A percentile compares a stretch with the other conserved stretches of the same genome.
phyloP scores from a whole-genome alignment of 441 rosid genomes.

The Euphorbia celastroides region DNA sequence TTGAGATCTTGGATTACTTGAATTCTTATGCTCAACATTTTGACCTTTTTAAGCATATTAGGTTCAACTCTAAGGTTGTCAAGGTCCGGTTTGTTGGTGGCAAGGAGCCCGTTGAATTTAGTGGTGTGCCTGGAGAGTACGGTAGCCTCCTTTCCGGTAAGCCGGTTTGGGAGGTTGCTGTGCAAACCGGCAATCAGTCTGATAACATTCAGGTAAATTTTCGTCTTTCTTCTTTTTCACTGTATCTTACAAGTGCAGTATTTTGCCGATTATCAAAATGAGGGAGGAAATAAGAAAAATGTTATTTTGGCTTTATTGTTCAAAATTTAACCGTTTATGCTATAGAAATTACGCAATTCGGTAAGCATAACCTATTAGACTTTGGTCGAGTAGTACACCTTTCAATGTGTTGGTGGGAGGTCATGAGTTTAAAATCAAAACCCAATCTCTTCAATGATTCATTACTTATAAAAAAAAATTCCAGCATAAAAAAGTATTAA shows the following conservation, averaged over 20 bases:
- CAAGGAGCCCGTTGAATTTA: constrained; percentile 14
- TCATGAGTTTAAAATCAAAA: too few relatives aligned
- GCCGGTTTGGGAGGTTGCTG: constrained; percentile 79
- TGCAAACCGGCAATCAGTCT: constrained; percentile 35
- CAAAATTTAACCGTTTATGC: background rate
- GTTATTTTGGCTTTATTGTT: background rate
- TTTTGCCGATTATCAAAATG: too few relatives aligned
- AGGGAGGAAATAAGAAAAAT: too few relatives aligned
- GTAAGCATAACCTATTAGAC: too few relatives aligned
- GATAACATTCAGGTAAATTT: constrained; percentile 49
- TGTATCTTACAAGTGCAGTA: too few relatives aligned
- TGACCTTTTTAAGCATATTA: constrained; percentile 53
- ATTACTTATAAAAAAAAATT: too few relatives aligned
- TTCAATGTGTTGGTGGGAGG: too few relatives aligned
- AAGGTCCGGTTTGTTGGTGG: constrained; percentile 50
- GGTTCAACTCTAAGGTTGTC: constrained; percentile 63
- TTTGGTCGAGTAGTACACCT: too few relatives aligned
- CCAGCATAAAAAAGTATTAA: too few relatives aligned
- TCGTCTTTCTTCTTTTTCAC: background rate
- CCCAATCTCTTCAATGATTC: too few relatives aligned
- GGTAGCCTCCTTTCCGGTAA: constrained; percentile 47
- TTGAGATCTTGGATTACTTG: constrained; percentile 65
- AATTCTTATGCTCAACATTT: constrained; percentile 59
- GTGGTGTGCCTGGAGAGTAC: constrained; percentile 22
- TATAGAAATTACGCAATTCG: too few relatives aligned